Conservation (phyloP, 768 basidiomycete species). For the Russula emetica region DNA sequence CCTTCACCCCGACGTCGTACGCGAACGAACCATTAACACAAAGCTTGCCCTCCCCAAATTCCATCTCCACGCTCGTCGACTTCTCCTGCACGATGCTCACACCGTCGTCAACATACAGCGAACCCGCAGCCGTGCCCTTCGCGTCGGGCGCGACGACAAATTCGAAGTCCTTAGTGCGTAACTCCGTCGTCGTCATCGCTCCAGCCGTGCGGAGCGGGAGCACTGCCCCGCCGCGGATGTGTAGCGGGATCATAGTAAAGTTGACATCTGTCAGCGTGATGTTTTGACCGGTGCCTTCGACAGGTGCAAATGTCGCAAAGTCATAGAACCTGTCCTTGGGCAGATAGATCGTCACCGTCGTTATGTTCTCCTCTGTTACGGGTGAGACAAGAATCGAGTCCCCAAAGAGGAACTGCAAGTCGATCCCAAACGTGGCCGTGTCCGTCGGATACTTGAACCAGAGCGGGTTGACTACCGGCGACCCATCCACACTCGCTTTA, state of each 20-base stretch:
- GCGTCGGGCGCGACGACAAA: slow-evolving; percentile 55
- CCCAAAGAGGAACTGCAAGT: slow-evolving; percentile 68
- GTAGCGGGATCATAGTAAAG: slow-evolving; percentile 56
- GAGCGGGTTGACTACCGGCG: slow-evolving; percentile 58
- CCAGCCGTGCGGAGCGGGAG: slow-evolving; percentile 52
- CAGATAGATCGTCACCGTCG: slow-evolving; percentile 56
- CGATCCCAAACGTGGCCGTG: slow-evolving; percentile 51
- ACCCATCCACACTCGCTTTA: slow-evolving; percentile 51
- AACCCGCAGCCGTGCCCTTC: slow-evolving; percentile 49
- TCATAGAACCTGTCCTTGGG: slow-evolving; percentile 66
- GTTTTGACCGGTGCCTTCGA: slow-evolving; percentile 45
- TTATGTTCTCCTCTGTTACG: slow-evolving; percentile 56
- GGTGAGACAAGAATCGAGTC: slow-evolving; percentile 64
- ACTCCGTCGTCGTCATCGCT: slow-evolving; percentile 56
- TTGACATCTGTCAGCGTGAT: slow-evolving; percentile 46
- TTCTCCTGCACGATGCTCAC: slow-evolving; percentile 40
- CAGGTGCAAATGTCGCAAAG: slow-evolving; percentile 46
- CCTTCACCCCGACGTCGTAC: slow-evolving; percentile 33
- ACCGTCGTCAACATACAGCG: slow-evolving; percentile 63
- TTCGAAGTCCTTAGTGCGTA: slow-evolving; percentile 55
- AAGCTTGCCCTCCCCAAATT: slow-evolving; percentile 32
- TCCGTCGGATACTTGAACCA: slow-evolving; percentile 69
- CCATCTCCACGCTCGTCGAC: slow-evolving; percentile 34
- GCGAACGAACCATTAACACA: slow-evolving; percentile 34
- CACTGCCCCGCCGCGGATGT: slow-evolving; percentile 57